Evolutionary conservation across 2,329 filamentous ascomycete genomes (phyloP).

Genomic region (Escovopsis sp.): DNA sequence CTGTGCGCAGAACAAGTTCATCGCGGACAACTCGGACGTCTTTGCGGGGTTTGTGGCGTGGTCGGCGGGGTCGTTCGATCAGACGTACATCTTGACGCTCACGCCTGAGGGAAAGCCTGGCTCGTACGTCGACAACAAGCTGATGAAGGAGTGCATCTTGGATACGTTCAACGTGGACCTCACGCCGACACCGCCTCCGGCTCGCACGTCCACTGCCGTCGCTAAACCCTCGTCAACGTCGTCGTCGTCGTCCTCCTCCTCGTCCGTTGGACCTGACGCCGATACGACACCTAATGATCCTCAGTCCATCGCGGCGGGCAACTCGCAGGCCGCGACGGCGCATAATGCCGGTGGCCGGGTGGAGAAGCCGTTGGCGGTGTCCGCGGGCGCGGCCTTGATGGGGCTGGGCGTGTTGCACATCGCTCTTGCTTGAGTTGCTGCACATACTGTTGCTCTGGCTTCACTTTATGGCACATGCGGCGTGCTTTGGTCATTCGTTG

Average conservation of each 20-base stretch:
- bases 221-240: background rate
- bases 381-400: no score
- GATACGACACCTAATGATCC: no score
- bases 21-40: slow-evolving; percentile 30
- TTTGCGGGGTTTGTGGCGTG: slow-evolving; percentile 31
- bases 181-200: slow-evolving; percentile 2
- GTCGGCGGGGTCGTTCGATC: slow-evolving; percentile 29
- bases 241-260: no score
- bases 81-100: slow-evolving; percentile 26
- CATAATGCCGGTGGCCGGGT: slow-evolving; percentile 1
- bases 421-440: no score
- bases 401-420: slow-evolving; percentile 1
- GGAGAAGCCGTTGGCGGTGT: no score
- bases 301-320: background rate
- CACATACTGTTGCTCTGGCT: no score
- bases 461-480: no score
- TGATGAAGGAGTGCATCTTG: slow-evolving; percentile 28
- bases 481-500: no score
- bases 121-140: slow-evolving; percentile 20
- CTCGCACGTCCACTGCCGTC: slow-evolving; percentile 1
- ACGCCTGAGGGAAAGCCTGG: slow-evolving; percentile 18
- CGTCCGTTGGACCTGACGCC: no score
- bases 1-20: slow-evolving; percentile 30
- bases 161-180: slow-evolving; percentile 16
- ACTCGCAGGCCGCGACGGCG: background rate